phyloP scores from a whole-genome alignment of 2,329 filamentous ascomycete genomes.

The Ophiocordyceps camponoti-leonardi region DNA sequence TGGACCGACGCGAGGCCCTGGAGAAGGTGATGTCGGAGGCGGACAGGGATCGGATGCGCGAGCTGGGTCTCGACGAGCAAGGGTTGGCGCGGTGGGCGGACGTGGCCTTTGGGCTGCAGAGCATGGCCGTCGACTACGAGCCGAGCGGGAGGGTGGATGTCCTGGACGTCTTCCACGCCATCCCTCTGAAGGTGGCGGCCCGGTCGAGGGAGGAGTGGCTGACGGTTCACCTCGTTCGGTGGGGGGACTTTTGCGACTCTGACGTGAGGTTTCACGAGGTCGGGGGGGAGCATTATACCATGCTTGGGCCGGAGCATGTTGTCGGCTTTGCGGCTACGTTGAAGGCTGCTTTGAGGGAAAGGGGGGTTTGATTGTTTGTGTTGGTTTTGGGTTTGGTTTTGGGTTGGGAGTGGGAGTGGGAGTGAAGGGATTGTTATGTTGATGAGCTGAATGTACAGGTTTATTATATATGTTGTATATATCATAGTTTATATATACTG shows the following conservation, averaged over 20 bases:
- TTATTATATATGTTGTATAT: too few species aligned
- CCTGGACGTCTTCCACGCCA: constrained; percentile 1
- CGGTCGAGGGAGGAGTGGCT: constrained; percentile 1
- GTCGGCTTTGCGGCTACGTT: background rate
- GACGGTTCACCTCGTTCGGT: constrained; percentile 1
- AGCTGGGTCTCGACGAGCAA: constrained; percentile 12
- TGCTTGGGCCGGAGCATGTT: background rate
- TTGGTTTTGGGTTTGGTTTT: too few species aligned
- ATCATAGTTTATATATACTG: too few species aligned
- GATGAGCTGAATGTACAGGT: too few species aligned
- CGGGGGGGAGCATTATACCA: constrained; percentile 2
- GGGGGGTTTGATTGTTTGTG: too few species aligned
- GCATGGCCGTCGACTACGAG: constrained; percentile 22
- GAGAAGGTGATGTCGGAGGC: constrained; percentile 7
- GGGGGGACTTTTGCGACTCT: background rate
- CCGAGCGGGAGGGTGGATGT: background rate
- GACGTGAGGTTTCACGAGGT: constrained; percentile 1
- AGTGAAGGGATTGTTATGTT: too few species aligned
- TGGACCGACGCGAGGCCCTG: constrained; percentile 1
- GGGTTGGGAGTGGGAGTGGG: too few species aligned
- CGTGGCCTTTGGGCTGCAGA: constrained; percentile 14
- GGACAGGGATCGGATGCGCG: constrained; percentile 8
- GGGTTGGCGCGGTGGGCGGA: constrained; percentile 16
- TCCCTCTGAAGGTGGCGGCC: background rate
- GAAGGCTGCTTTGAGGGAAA: background rate